These are phyloP conservation scores for Simplicillium sp. DNA, from an alignment of 2,329 filamentous ascomycete genomes.

Conservation along the genomic window DNA sequence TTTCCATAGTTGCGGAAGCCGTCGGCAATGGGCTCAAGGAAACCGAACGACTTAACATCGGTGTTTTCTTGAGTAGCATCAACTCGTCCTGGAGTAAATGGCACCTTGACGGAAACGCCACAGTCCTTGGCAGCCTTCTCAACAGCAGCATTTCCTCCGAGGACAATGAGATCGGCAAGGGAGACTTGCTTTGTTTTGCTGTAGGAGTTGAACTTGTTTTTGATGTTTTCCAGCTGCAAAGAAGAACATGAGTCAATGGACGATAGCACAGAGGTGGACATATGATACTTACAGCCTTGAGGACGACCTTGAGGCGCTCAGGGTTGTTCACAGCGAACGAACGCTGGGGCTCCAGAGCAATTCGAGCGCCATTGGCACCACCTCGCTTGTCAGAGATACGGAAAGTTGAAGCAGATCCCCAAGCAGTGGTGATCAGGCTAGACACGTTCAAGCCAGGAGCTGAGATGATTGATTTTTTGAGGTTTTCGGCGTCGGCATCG, in stretches of 20 bases:
- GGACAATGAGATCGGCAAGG: constrained; percentile 68
- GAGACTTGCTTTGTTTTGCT: constrained; percentile 23
- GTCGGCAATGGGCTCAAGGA: constrained; percentile 62
- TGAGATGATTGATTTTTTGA: constrained; percentile 59
- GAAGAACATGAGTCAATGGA: background rate
- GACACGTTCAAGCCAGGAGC: constrained; percentile 47
- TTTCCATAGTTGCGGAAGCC: constrained; percentile 74
- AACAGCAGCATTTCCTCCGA: constrained; percentile 60
- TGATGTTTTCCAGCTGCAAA: constrained; percentile 47
- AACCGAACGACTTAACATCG: constrained; percentile 51
- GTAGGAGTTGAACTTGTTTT: constrained; percentile 57
- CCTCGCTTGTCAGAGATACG: constrained; percentile 72
- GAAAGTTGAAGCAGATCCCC: constrained; percentile 63
- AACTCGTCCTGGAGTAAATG: constrained; percentile 63
- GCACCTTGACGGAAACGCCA: constrained; percentile 44
- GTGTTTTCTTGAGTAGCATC: constrained; percentile 67
- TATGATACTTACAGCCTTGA: constrained; percentile 57
- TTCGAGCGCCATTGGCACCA: constrained; percentile 71
- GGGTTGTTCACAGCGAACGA: constrained; percentile 71
- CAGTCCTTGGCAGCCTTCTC: constrained; percentile 56
- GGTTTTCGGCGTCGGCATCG: constrained; percentile 47
- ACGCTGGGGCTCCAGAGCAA: constrained; percentile 63
- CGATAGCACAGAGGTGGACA: background rate
- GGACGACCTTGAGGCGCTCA: constrained; percentile 49
- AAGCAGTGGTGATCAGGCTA: constrained; percentile 57